phyloP scores from a whole-genome alignment of 108 stramenopile genomes.

The Nitzschia putrida region DNA sequence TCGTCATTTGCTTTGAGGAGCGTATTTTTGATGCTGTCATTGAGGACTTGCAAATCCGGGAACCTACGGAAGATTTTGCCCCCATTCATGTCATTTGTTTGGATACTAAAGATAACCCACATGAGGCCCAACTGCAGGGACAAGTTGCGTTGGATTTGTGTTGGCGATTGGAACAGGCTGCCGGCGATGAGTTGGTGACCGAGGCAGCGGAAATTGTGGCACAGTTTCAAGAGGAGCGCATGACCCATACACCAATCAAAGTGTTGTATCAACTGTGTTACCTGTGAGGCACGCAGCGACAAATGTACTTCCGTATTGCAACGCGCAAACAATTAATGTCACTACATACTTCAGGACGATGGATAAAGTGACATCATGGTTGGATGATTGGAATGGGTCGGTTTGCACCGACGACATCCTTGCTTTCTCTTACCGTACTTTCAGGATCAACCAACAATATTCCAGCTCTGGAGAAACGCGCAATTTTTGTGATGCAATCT shows the following conservation, averaged over 20 bases:
- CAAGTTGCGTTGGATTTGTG: conserved; percentile 80
- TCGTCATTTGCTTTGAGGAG: conserved; percentile 91
- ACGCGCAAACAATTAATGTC: too few species aligned
- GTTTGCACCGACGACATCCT: too few species aligned
- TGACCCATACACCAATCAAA: conserved; percentile 82
- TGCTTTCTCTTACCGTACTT: too few species aligned
- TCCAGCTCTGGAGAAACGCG: too few species aligned
- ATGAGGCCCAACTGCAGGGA: conserved; percentile 82
- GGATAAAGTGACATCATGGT: too few species aligned
- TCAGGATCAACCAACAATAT: too few species aligned
- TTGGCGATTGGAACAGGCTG: conserved; percentile 74
- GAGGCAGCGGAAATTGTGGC: conserved; percentile 84
- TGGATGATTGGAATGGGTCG: too few species aligned
- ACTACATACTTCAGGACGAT: too few species aligned
- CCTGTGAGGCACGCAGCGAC: too few species aligned
- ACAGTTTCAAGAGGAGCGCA: conserved; percentile 78
- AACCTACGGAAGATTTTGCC: conserved; percentile 86
- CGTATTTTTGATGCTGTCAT: conserved; percentile 91
- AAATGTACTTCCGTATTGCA: too few species aligned
- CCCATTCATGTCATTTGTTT: conserved; percentile 90
- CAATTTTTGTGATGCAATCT: too few species aligned
- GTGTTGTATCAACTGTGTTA: conserved; percentile 90
- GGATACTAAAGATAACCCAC: conserved; percentile 94
- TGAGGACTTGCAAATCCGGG: conserved; percentile 88
- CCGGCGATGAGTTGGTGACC: conserved; percentile 56